Evolutionary conservation across 2,329 filamentous ascomycete species (phyloP), one percentile per base, ranked within the genome.

Genomic region (Calonectria hawksworthii): DNA sequence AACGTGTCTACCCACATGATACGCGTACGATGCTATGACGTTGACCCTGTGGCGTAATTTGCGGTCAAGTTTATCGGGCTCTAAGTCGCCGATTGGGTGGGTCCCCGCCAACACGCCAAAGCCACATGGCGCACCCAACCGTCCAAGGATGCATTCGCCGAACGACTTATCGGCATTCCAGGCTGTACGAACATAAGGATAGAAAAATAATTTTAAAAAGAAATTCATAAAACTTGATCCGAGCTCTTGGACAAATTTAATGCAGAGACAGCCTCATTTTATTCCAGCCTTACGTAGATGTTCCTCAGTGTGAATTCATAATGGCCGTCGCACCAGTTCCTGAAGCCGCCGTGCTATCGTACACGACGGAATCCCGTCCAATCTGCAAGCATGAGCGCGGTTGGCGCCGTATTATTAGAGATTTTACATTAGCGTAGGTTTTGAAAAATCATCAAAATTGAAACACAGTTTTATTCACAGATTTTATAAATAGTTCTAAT

Each of bases 401-500:
- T 18, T 63, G 56, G 56, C 56, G 56, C 14, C 34, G 34, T 3
- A 28, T 61, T 21, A 23, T 61, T 26, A 34, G 56, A 16, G 41
- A 61, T 36, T 61, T 61, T 41, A 61, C 34, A 4, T 34, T 34
- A 28, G 56, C 56, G 56, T 41, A 41, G 21, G 56, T 28, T n/a
- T 61, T 28, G 28, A 34, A 28, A 32, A 21, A 4, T 30, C 18
- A n/a, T 16, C 7, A 5, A 54, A n/a, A 32, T 10, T 8, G 26
- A 28, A 3, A 41, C 1, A 34, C 4, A 11, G 3, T 14, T 23
- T 1, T 41, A 4, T 23, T 41, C 9, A 61, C 23, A 28, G 8
- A 13, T 11, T 7, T 28, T 28, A 16, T n/a, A 71, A 56, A 18
- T 80, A 77, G 80, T 81, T 90, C 80, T 83, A 86, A 0, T 86